Base-by-base conservation (phyloP, 305 asterid genomes). In the Lippia alba region DNA sequence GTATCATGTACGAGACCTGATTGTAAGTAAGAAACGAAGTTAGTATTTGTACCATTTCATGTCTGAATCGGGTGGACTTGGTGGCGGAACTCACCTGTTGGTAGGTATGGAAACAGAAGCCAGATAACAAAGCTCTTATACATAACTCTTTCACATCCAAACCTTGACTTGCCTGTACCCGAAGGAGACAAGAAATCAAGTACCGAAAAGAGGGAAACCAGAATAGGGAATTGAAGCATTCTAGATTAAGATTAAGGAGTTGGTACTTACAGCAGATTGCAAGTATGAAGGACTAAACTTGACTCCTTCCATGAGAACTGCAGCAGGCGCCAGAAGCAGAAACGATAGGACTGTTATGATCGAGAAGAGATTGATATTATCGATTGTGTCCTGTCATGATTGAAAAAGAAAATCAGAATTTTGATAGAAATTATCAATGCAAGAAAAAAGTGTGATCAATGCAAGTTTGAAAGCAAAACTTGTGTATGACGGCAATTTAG, bases 51-150 rank as follows among this genome's bases (percentile, higher is more conserved):
- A 24, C 30, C 30, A 24, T 24, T 24, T 24, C 1, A 11, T 36
- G 19, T 36, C 3, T 8, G 2, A 48, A 55, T 20, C 2, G 14
- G 34, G 16, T 50, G 8, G 19, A 17, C 9, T 17, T 32, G 12
- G 7, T n/a, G 45, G 14, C 44, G 41, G 39, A 72, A 6, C 65
- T 75, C 73, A 90, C 98, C 88, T 93, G 98, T 76, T 93, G 97
- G 83, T 89, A 91, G 40, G 82, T 61, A 71, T 91, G 98, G 84
- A 91, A 89, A 86, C 96, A 87, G 71, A 93, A 76, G 56, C 97
- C 96, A 77, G 96, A 81, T 12, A 91, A 36, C 33, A 93, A 72
- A 61, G 86, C 82, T 85, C 82, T 86, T 16, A 70, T 20, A 76
- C 78, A 81, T 67, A 91, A 73, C 51, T 86, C 92, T 79, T 74